Conservation (phyloP, 345 rosid genomes). For the Brassica cretica region DNA sequence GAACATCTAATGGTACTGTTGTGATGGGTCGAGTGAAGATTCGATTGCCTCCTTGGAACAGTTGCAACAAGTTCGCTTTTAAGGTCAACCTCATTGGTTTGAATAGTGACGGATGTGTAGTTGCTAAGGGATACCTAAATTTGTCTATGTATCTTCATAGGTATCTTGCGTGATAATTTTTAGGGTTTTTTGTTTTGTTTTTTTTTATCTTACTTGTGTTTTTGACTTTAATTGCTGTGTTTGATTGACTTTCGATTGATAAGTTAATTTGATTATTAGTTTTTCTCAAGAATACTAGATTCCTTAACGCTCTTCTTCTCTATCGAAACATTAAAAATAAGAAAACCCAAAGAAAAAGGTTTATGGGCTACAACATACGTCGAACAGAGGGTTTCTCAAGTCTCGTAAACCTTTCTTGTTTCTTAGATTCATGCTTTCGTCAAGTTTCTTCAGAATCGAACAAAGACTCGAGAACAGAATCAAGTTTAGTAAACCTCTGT, state of each 20-base stretch:
- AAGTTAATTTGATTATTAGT: neutral
- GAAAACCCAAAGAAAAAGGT: neutral
- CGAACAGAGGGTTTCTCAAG: too few relatives aligned
- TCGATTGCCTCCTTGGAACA: neutral
- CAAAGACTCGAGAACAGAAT: neutral
- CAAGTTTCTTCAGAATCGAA: too few relatives aligned
- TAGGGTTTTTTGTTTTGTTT: neutral
- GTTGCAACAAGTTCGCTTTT: neutral
- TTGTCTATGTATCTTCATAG: conserved; percentile 20
- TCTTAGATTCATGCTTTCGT: too few relatives aligned
- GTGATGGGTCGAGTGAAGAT: conserved; percentile 30
- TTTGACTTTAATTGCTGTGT: neutral
- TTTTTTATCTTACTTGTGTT: neutral
- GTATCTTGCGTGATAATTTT: neutral
- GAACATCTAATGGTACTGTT: conserved; percentile 6
- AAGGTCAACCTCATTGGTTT: neutral
- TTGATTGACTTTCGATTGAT: neutral
- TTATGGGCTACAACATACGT: too few relatives aligned
- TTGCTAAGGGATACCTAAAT: neutral
- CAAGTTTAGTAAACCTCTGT: too few relatives aligned
- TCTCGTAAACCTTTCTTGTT: too few relatives aligned
- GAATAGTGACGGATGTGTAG: neutral
- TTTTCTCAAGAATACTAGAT: neutral
- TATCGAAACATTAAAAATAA: neutral
- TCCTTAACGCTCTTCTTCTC: neutral